phyloP scores from a whole-genome alignment of 371 early-diverging fungal genomes.

The Mucor mucedo region DNA sequence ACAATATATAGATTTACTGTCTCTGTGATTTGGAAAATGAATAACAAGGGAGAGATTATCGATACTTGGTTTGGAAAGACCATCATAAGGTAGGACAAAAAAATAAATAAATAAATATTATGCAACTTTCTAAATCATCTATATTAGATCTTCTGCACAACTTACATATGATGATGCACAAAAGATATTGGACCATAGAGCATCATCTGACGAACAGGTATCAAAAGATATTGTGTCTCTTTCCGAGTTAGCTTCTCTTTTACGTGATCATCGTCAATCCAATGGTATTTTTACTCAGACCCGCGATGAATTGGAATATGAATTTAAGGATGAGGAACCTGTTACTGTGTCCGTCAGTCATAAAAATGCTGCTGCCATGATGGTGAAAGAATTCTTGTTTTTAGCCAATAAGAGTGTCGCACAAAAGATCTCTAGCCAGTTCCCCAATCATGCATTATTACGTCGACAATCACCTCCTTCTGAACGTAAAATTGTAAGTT shows the following conservation, averaged over 20 bases:
- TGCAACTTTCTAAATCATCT: too few species aligned
- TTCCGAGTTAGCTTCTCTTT: conserved; percentile 27
- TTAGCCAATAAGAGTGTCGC: conserved; percentile 94
- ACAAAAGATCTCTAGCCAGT: conserved; percentile 76
- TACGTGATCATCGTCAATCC: conserved; percentile 25
- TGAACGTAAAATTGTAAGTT: conserved; percentile 57
- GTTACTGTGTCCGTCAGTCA: conserved; percentile 67
- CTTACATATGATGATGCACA: conserved; percentile 92
- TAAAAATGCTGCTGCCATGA: conserved; percentile 85
- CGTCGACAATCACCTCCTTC: conserved; percentile 77
- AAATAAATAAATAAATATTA: neutral
- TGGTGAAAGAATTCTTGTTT: conserved; percentile 96
- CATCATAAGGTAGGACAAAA: conserved; percentile 46
- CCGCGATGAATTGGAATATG: conserved; percentile 35
- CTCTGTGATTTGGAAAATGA: conserved; percentile 88
- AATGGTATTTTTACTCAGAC: conserved; percentile 38
- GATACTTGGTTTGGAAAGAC: conserved; percentile 78
- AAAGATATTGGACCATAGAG: conserved; percentile 57
- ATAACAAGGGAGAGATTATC: conserved; percentile 66
- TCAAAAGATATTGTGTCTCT: conserved; percentile 20
- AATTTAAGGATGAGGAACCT: conserved; percentile 49
- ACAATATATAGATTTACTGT: conserved; percentile 70
- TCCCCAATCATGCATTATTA: conserved; percentile 87
- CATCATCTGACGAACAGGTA: conserved; percentile 17
- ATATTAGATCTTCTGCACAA: conserved; percentile 31